Conservation (phyloP, 805 yeast species). For the Barnettozyma siamensis region DNA sequence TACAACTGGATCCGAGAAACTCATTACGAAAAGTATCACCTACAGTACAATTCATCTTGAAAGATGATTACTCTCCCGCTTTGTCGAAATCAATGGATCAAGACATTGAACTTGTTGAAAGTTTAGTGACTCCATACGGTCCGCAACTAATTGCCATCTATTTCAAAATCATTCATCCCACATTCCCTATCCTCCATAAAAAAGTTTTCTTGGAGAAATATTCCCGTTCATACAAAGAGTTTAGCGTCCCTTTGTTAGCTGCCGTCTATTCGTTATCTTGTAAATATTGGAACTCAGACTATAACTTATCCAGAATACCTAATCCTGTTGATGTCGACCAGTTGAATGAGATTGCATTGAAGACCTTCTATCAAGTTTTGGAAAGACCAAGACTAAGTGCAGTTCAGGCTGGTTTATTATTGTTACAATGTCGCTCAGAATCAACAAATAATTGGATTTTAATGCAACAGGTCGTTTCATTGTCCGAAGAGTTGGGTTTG, state of each 20-base stretch:
- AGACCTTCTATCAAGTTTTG: conserved; percentile 62
- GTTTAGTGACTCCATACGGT: conserved; percentile 89
- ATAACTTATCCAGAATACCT: conserved; percentile 65
- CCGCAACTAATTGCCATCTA: conserved; percentile 72
- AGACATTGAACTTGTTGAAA: conserved; percentile 79
- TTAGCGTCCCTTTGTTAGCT: conserved; percentile 86
- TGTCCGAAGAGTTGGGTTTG: conserved; percentile 86
- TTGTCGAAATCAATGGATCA: conserved; percentile 63
- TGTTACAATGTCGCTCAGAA: conserved; percentile 54
- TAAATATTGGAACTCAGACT: conserved; percentile 84
- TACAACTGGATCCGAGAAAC: conserved; percentile 60
- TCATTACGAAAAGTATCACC: conserved; percentile 76
- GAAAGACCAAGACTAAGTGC: conserved; percentile 88
- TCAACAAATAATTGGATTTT: conserved; percentile 77
- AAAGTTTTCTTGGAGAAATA: conserved; percentile 89
- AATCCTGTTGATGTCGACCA: conserved; percentile 68
- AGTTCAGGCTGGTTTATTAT: conserved; percentile 80
- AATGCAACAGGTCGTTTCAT: conserved; percentile 79
- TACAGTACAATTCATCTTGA: conserved; percentile 66
- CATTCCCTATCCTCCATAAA: conserved; percentile 87
- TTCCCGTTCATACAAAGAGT: conserved; percentile 83
- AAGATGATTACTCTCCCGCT: conserved; percentile 74
- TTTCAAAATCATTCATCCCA: conserved; percentile 83
- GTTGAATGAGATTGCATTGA: conserved; percentile 61
- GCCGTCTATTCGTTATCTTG: conserved; percentile 85